Conservation (phyloP, 768 basidiomycete genomes). For the Kwoniella bestiolae region DNA sequence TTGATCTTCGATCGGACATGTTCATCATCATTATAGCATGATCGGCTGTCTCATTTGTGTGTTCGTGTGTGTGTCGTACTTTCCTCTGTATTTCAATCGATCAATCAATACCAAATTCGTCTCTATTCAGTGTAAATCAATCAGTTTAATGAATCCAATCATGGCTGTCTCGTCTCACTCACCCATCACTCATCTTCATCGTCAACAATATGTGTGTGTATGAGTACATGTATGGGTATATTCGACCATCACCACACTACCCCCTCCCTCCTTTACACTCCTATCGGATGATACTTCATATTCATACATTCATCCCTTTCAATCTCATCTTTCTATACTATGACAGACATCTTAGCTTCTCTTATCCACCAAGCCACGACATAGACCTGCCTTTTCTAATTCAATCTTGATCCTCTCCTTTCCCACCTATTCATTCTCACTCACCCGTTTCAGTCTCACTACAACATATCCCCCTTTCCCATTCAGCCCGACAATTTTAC, state of each 20-base stretch:
- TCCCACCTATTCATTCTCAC: background rate
- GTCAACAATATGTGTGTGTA: too few relatives aligned
- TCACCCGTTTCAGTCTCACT: slow-evolving; percentile 5
- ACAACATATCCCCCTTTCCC: background rate
- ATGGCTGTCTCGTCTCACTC: background rate
- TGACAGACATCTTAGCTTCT: too few relatives aligned
- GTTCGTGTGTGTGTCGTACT: background rate
- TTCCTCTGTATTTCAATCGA: background rate
- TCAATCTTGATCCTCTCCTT: background rate
- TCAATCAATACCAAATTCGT: background rate
- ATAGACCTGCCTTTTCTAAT: slow-evolving; percentile 7
- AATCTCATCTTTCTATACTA: background rate
- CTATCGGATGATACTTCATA: background rate
- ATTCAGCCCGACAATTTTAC: background rate
- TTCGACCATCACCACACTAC: too few relatives aligned
- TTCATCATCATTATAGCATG: background rate
- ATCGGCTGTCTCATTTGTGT: background rate
- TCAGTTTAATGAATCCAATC: background rate
- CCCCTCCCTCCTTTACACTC: background rate
- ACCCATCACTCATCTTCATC: too few relatives aligned
- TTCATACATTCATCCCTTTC: background rate
- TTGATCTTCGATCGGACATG: background rate
- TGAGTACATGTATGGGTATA: too few relatives aligned
- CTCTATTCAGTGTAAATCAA: too few relatives aligned
- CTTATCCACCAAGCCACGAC: slow-evolving; percentile 16